Percentiles rank a stretch among this genome's conserved stretches.
phyloP scores from a whole-genome alignment of 2,329 filamentous ascomycete genomes.

The Sodiomyces alkalinus region DNA sequence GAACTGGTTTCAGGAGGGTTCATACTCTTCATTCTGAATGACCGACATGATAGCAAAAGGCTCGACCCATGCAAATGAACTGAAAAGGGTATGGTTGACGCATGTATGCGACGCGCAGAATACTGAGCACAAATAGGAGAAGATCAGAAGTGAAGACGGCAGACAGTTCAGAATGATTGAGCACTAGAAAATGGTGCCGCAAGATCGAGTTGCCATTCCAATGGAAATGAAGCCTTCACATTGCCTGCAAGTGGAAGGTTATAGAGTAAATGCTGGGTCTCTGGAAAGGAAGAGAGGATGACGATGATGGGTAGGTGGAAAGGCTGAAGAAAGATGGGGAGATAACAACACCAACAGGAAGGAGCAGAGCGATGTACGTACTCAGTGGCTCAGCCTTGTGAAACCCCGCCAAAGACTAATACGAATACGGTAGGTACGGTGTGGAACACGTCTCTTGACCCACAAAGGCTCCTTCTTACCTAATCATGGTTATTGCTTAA shows the following conservation, averaged over 20 bases:
- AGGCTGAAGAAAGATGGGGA: not conserved
- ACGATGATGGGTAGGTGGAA: too few species aligned
- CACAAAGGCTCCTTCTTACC: not conserved
- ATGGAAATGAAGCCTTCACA: constrained; percentile 1
- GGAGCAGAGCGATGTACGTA: too few species aligned
- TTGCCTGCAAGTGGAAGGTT: constrained; percentile 2
- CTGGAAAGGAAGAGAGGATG: not conserved
- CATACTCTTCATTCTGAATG: constrained; percentile 27
- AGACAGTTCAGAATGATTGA: not conserved
- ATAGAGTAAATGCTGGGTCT: not conserved
- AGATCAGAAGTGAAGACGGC: not conserved
- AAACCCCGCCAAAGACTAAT: too few species aligned
- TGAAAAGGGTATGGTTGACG: not conserved
- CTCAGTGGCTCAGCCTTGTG: constrained; percentile 10
- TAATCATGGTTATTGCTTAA: too few species aligned
- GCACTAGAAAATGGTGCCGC: not conserved
- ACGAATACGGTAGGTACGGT: too few species aligned
- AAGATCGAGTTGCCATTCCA: not conserved
- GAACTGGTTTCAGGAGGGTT: not conserved
- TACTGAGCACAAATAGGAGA: not conserved
- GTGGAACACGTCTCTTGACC: too few species aligned
- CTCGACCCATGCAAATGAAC: too few species aligned
- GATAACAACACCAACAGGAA: constrained; percentile 1
- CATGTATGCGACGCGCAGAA: not conserved
- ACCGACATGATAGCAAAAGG: constrained; percentile 21